phyloP scores from a whole-genome alignment of 2,329 filamentous ascomycete genomes.

The Aspergillus pseudoglaucus region DNA sequence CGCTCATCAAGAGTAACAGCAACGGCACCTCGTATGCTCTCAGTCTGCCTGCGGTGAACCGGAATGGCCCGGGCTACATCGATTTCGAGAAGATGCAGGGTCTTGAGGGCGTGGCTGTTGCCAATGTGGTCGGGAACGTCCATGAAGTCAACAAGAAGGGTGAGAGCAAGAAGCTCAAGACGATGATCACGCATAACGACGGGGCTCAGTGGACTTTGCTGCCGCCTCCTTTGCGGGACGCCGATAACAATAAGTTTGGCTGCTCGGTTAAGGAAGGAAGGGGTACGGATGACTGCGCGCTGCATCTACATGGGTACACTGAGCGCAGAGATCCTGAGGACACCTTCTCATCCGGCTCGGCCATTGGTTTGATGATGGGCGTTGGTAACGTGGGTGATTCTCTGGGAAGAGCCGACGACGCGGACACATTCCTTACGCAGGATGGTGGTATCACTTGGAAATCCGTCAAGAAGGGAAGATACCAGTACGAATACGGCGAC shows the following conservation, averaged over 20 bases:
- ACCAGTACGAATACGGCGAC: slow-evolving; percentile 93
- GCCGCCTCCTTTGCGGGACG: slow-evolving; percentile 62
- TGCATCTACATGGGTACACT: slow-evolving; percentile 94
- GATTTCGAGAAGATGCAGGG: slow-evolving; percentile 96
- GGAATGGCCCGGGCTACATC: slow-evolving; percentile 68
- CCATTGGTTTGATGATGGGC: slow-evolving; percentile 84
- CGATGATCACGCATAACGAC: slow-evolving; percentile 93
- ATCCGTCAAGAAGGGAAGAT: slow-evolving; percentile 76
- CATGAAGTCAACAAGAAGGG: slow-evolving; percentile 56
- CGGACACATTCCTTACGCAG: slow-evolving; percentile 82
- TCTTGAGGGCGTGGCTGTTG: slow-evolving; percentile 80
- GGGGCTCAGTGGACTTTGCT: slow-evolving; percentile 80
- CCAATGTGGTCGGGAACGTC: slow-evolving; percentile 75
- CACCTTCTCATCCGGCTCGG: slow-evolving; percentile 81
- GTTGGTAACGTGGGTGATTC: slow-evolving; percentile 80
- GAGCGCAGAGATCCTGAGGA: slow-evolving; percentile 75
- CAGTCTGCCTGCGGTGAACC: slow-evolving; percentile 74
- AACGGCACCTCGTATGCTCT: slow-evolving; percentile 94
- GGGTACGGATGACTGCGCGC: slow-evolving; percentile 60
- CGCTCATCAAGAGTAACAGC: slow-evolving; percentile 95
- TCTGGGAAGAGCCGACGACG: slow-evolving; percentile 61
- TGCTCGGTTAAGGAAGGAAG: slow-evolving; percentile 57
- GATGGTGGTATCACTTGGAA: slow-evolving; percentile 90
- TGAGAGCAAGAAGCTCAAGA: slow-evolving; percentile 72
- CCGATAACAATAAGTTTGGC: slow-evolving; percentile 62